phyloP scores from a whole-genome alignment of 2,329 filamentous ascomycete genomes.

The Xylariaceae sp. region DNA sequence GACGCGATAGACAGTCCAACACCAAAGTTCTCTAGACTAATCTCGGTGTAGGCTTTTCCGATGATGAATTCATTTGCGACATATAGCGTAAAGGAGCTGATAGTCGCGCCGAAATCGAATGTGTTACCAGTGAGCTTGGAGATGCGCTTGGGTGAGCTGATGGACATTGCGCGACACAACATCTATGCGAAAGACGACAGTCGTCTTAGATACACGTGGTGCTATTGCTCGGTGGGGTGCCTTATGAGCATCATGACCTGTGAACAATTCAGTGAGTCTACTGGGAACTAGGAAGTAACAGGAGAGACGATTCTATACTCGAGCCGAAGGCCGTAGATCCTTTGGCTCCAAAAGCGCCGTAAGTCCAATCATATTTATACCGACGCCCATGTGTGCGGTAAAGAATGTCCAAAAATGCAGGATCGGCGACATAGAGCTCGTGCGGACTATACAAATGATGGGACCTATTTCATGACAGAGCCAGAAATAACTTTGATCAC shows the following conservation, averaged over 20 bases:
- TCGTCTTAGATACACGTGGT: constrained; percentile 14
- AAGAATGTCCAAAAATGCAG: constrained; percentile 15
- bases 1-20: constrained; percentile 1
- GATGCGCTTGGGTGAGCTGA: constrained; percentile 8
- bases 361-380: constrained; percentile 23
- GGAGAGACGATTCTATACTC: constrained; percentile 6
- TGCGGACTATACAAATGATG: constrained; percentile 27
- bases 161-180: not conserved
- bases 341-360: constrained; percentile 17
- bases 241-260: constrained; percentile 7
- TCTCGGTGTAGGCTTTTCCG: constrained; percentile 5
- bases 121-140: not conserved
- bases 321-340: constrained; percentile 7
- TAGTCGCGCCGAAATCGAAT: constrained; percentile 17
- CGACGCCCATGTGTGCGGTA: constrained; percentile 17
- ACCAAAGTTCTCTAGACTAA: constrained; percentile 11
- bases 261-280: not conserved
- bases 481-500: too few species aligned
- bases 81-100: constrained; percentile 17
- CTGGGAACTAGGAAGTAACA: not conserved
- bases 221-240: not conserved
- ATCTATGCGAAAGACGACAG: not conserved
- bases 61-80: constrained; percentile 10
- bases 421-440: constrained; percentile 23
- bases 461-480: constrained; percentile 5